Evolutionary conservation across 148 eudicot genomes (phyloP), one percentile per base, ranked within the genome.

Genomic region (Rhododendron mucronatum): DNA sequence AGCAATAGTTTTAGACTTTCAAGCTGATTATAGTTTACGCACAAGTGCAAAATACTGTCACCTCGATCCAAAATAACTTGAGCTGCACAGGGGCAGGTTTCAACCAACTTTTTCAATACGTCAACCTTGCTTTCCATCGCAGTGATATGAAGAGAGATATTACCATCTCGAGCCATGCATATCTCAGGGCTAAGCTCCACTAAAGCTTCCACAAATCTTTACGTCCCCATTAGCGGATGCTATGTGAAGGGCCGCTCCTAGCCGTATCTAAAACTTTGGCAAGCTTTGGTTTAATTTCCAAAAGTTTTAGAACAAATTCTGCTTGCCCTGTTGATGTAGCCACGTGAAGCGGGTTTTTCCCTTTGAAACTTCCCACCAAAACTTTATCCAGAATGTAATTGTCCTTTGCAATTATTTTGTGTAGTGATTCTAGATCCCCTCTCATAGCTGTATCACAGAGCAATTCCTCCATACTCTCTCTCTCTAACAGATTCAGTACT

Each of bases 111-210:
- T 4, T n/a, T n/a, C n/a, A 89, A 57, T 26, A 87, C 90, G 7
- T 88, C 55, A 71, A 86, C 39, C 3, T 84, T 82, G 16, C 91
- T 87, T 26, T 39, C 63, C 11, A 88, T 79, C 37, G 86, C 92
- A 0, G 93, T 91, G 4, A 89, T 37, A 71, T 90, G 91, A 73
- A 88, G 51, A 0, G 92, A 91, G 85, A 89, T 90, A 81, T 61
- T 84, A 5, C 92, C 61, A 55, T 55, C 21, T 55, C 21, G 61
- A 55, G 21, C 61, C 21, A 55, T 55, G 61, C 61, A 55, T 21
- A 55, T 55, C 61, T 16, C 21, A 55, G 61, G 61, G 21, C 61
- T 16, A 15, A 4, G 3, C 61, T 55, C 21, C 61, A 55, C 6
- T 4, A 55, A 55, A 16, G 1, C 21, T 55, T 55, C 61, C 21